These are phyloP conservation scores for Rhodomyrtus psidioides DNA, from an alignment of 441 rosid species.

Conservation along the genomic window DNA sequence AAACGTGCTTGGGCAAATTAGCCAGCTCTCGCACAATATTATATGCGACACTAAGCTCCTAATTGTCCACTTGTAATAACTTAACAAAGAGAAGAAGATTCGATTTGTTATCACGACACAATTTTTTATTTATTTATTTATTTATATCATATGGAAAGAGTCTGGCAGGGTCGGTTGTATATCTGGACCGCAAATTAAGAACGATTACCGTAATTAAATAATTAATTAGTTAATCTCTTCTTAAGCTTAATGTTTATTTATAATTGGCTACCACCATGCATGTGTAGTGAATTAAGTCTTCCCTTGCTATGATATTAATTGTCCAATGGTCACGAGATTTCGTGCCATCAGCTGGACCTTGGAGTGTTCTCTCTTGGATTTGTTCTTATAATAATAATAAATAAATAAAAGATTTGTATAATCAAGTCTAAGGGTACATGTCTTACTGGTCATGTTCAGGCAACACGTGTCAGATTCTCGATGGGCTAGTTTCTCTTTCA, in stretches of 20 bases:
- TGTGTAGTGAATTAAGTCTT: not conserved
- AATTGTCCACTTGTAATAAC: not conserved
- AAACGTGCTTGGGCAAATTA: not conserved
- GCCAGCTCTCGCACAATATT: not conserved
- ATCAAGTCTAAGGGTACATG: not conserved
- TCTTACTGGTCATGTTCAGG: not conserved
- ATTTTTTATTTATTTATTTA: not conserved
- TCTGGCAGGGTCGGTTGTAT: not conserved
- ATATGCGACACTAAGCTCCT: not conserved
- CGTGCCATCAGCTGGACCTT: not conserved
- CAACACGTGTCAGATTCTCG: not conserved
- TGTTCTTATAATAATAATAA: not conserved
- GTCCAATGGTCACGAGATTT: not conserved
- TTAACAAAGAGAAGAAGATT: not conserved
- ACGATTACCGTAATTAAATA: not conserved
- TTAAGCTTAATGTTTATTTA: not conserved
- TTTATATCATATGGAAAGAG: not conserved
- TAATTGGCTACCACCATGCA: not conserved
- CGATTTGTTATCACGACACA: not conserved
- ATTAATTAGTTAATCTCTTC: not conserved
- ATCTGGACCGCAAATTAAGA: not conserved
- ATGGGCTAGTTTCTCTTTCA: not conserved
- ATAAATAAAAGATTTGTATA: not conserved
- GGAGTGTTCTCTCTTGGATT: not conserved
- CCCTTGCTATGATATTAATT: not conserved